Conservation (phyloP, 164 flowering plant genomes). For the Houttuynia cordata region DNA sequence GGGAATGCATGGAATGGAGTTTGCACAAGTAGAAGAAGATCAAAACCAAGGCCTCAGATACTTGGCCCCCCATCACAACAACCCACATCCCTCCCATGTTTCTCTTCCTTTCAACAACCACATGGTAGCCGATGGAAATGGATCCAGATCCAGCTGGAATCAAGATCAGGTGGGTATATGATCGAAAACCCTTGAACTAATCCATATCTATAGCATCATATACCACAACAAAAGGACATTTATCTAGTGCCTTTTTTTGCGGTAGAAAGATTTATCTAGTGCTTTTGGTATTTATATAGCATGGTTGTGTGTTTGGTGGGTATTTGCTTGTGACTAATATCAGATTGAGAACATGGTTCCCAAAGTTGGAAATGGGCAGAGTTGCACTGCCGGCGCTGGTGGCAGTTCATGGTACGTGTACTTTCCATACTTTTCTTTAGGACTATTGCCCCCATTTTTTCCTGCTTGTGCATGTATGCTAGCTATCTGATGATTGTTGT, state of each 20-base stretch:
- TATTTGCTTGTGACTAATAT: background rate
- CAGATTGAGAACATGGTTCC: constrained; percentile 37
- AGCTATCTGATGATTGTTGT: no score
- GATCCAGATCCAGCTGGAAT: constrained; percentile 23
- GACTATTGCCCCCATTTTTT: background rate
- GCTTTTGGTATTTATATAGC: background rate
- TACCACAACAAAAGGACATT: no score
- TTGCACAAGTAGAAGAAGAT: constrained; percentile 43
- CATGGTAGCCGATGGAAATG: constrained; percentile 15
- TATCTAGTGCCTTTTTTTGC: background rate
- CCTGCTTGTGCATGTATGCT: background rate
- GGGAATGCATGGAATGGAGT: constrained; percentile 38
- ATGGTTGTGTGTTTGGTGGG: background rate
- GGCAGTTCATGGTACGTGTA: constrained; percentile 42
- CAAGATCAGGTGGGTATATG: constrained; percentile 23
- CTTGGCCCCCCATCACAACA: constrained; percentile 19
- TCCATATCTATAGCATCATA: background rate
- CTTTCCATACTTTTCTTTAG: background rate
- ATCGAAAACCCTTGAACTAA: background rate
- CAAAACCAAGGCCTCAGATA: constrained; percentile 40
- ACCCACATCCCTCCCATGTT: constrained; percentile 10
- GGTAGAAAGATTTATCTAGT: background rate
- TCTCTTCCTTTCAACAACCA: constrained; percentile 17
- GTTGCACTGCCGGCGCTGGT: constrained; percentile 35
- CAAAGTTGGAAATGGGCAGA: constrained; percentile 35